Evolutionary conservation across 176 grass and related monocot species (phyloP).

Genomic region (Cenchrus fungigraminus): DNA sequence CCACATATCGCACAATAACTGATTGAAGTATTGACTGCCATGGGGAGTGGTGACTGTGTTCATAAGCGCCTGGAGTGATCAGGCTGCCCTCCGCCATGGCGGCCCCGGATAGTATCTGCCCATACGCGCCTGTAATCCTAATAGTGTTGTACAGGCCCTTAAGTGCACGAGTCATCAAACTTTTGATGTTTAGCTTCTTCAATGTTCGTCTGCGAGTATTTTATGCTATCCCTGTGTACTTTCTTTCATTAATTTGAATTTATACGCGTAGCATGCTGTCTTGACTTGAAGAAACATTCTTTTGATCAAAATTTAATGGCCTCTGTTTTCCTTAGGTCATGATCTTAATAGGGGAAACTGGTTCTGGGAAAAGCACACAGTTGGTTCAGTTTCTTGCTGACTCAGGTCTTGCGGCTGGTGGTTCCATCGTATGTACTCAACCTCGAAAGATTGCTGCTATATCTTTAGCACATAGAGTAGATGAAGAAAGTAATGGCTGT

Average conservation of each 20-base stretch:
- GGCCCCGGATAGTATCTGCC: background rate
- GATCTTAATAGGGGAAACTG: conserved; percentile 94
- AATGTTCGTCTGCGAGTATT: background rate
- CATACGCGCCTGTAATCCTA: background rate
- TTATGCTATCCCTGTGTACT: conserved; percentile 18
- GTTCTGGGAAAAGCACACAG: conserved; percentile 96
- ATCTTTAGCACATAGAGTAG: conserved; percentile 79
- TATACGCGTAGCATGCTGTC: background rate
- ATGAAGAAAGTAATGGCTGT: conserved; percentile 84
- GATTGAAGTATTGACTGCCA: background rate
- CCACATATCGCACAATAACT: background rate
- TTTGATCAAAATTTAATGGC: background rate
- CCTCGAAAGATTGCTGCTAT: conserved; percentile 86
- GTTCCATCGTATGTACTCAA: conserved; percentile 90
- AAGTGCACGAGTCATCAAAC: background rate
- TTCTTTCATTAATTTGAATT: background rate
- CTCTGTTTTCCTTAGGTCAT: conserved; percentile 62
- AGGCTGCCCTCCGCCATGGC: background rate
- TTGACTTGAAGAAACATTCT: conserved; percentile 2
- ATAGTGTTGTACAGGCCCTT: background rate
- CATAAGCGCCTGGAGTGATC: background rate
- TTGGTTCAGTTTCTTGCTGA: conserved; percentile 90
- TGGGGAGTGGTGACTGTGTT: background rate
- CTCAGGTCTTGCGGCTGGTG: conserved; percentile 65
- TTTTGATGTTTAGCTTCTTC: conserved; percentile 10